Evolutionary conservation across 148 eudicot species (phyloP).

Genomic region (Agrostemma githago): DNA sequence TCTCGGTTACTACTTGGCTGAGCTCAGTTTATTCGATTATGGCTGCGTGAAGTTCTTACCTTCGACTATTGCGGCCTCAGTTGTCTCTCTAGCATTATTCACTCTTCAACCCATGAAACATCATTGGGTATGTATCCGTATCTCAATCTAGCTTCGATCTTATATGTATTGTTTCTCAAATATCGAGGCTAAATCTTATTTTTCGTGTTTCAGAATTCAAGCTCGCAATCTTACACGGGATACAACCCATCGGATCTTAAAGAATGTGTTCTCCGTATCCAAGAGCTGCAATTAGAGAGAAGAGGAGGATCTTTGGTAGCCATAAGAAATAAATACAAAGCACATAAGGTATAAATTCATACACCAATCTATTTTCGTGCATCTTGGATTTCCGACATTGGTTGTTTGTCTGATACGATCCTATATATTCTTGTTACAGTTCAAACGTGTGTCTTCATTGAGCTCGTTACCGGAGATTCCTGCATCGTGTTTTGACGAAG

Average conservation of each 20-base stretch:
- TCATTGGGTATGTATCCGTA: conserved; percentile 63
- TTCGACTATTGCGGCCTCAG: conserved; percentile 83
- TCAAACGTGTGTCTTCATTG: conserved; percentile 65
- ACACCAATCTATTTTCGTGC: neutral
- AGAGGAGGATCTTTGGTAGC: conserved; percentile 58
- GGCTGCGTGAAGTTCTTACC: conserved; percentile 74
- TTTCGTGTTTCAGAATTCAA: neutral
- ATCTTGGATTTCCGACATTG: neutral
- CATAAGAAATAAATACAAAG: conserved; percentile 69
- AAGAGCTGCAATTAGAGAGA: conserved; percentile 65
- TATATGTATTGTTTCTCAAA: neutral
- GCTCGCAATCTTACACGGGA: conserved; percentile 59
- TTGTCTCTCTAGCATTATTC: conserved; percentile 65
- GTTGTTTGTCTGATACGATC: conserved; percentile 12
- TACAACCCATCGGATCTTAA: conserved; percentile 62
- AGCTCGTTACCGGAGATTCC: conserved; percentile 56
- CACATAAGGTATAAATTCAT: conserved; percentile 54
- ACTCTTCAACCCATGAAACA: conserved; percentile 43
- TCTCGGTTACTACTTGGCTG: conserved; percentile 72
- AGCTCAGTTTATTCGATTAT: conserved; percentile 78
- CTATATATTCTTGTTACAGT: conserved; percentile 33
- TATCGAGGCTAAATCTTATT: neutral
- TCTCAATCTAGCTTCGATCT: neutral
- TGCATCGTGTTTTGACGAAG: conserved; percentile 43
- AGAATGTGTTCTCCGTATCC: conserved; percentile 68